Evolutionary conservation across 495 filamentous ascomycete species (phyloP), one percentile per base, ranked within the genome.

Genomic region (Podospora pseudopauciseta): DNA sequence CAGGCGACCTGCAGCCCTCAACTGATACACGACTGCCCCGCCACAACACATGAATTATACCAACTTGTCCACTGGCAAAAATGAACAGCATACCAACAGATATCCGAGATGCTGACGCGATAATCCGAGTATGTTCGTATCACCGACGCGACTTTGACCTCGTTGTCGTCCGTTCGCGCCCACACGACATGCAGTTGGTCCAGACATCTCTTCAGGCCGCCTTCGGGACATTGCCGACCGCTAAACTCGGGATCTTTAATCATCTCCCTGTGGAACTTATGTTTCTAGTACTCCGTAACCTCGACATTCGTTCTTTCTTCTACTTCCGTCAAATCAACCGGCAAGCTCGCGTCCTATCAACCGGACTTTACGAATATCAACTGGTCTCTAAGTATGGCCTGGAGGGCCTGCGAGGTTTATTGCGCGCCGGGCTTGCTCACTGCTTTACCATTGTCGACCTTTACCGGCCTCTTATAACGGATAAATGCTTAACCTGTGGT

Each of bases 281-380:
- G 32, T 64, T 26, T 49, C 18, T 64, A 39, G 30, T 64, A 1
- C 63, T 64, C 63, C 63, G 63, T 54, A 23, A 55, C 32, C 63
- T 64, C 44, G 63, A 64, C 63, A 64, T 64, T 64, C 63, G 63
- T 64, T 64, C 63, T 53, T 64, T 64, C 63, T 64, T 64, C 63
- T 32, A 64, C 63, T 64, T 64, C 63, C 63, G 63, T 64, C 63
- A 39, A 44, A 20, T 64, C 39, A 39, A 39, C 32, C 32, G 32
- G 32, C 32, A 2, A 39, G 32, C 32, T 39, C 32, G 32, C 32
- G 32, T 39, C 32, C 32, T 39, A 3, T 5, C 2, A 64, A 64
- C 63, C 63, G 63, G 63, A 64, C 32, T 64, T 39, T 53, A 54
- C n/a, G 63, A 64, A 53, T 64, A 64, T 55, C 18, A 55, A 54